Conservation (phyloP, 2,329 filamentous ascomycete genomes). For the Sporothrix schenckii region DNA sequence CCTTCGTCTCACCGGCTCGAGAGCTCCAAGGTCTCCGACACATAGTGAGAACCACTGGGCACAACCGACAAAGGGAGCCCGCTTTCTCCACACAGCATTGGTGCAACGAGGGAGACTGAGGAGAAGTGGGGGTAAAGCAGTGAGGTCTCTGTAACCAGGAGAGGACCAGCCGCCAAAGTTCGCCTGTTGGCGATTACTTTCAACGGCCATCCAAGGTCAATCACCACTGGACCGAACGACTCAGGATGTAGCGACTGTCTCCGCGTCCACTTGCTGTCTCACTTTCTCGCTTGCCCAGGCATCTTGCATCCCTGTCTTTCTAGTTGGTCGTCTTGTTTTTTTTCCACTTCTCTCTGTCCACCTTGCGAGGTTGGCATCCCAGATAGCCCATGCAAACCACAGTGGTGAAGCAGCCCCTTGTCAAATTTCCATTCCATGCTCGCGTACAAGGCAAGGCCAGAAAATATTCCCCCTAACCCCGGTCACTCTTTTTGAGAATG, state of each 20-base stretch:
- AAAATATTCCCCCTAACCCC: constrained; percentile 8
- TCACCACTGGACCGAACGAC: no score
- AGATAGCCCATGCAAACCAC: not conserved
- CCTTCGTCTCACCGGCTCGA: not conserved
- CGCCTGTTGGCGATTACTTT: no score
- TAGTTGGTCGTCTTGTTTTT: not conserved
- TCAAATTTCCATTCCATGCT: constrained; percentile 19
- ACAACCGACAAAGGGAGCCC: not conserved
- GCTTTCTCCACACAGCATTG: no score
- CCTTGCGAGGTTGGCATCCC: constrained; percentile 1
- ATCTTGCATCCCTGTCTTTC: not conserved
- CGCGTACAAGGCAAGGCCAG: not conserved
- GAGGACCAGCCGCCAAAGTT: no score
- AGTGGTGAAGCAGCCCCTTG: not conserved
- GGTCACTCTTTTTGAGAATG: constrained; percentile 5
- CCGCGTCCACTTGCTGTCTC: not conserved
- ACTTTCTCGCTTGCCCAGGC: not conserved
- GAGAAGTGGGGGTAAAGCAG: no score
- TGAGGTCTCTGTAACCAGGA: no score
- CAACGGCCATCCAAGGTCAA: no score
- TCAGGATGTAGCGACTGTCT: no score
- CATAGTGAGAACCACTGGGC: not conserved
- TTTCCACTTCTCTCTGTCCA: constrained; percentile 7
- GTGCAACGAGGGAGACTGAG: no score
- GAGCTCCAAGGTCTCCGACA: not conserved